A percentile compares a stretch with the other conserved stretches of the same genome.
phyloP scores from a whole-genome alignment of 805 yeast species.

The Myxozyma neotropica region DNA sequence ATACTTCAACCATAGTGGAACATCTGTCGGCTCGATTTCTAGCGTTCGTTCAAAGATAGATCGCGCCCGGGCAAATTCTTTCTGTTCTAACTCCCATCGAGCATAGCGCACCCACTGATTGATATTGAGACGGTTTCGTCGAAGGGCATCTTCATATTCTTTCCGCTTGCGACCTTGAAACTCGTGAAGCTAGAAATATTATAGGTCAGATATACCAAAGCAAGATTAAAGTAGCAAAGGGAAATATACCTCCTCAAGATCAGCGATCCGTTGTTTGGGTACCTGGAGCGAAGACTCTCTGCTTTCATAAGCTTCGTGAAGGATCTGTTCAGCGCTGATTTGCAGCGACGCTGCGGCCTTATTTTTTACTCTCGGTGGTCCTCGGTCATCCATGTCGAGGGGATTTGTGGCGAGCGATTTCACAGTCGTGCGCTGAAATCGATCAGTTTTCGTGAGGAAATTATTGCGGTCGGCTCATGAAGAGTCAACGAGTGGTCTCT shows the following conservation, averaged over 20 bases:
- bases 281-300: conserved; percentile 47
- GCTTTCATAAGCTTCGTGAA: conserved; percentile 62
- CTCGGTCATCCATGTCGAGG: conserved; percentile 26
- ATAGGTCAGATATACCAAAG: not conserved
- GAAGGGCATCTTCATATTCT: conserved; percentile 84
- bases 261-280: conserved; percentile 56
- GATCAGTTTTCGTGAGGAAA: too few relatives aligned
- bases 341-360: conserved; percentile 55
- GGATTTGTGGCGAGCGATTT: too few relatives aligned
- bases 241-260: conserved; percentile 62
- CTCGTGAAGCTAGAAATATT: conserved; percentile 52
- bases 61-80: conserved; percentile 76
- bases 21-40: conserved; percentile 69
- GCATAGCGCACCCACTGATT: conserved; percentile 95
- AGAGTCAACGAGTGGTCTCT: too few relatives aligned
- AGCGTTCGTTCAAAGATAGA: conserved; percentile 87
- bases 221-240: not conserved
- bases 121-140: conserved; percentile 76
- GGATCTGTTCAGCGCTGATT: conserved; percentile 64
- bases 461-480: too few relatives aligned
- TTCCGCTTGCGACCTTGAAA: conserved; percentile 73
- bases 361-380: conserved; percentile 43
- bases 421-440: too few relatives aligned
- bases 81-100: conserved; percentile 78
- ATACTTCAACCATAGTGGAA: conserved; percentile 85